phyloP scores from a whole-genome alignment of 2,329 filamentous ascomycete genomes.

The Penicillium sp. region DNA sequence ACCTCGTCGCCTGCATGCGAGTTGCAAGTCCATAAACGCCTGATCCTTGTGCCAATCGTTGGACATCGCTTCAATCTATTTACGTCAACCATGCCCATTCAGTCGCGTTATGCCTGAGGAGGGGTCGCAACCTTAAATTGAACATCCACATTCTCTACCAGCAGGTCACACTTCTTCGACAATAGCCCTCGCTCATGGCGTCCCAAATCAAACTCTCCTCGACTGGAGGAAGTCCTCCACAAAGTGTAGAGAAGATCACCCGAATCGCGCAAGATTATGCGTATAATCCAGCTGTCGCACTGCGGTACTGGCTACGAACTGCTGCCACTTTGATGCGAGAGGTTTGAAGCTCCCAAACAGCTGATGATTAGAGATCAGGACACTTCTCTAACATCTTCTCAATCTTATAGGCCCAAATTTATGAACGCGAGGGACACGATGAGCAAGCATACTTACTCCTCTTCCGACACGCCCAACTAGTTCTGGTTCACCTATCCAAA shows the following conservation, averaged over 20 bases:
- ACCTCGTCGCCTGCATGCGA: conserved; percentile 31
- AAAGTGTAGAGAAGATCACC: conserved; percentile 77
- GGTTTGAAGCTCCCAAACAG: conserved; percentile 54
- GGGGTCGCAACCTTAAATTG: conserved; percentile 17
- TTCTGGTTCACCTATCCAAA: conserved; percentile 71
- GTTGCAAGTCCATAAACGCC: conserved; percentile 16
- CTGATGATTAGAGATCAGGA: background rate
- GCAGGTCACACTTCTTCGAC: background rate
- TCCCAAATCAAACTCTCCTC: conserved; percentile 30
- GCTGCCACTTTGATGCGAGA: conserved; percentile 79
- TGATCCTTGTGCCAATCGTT: conserved; percentile 24
- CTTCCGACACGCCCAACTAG: conserved; percentile 85
- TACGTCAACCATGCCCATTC: conserved; percentile 24
- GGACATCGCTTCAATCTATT: conserved; percentile 15
- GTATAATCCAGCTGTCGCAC: conserved; percentile 74
- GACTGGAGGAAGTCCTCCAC: conserved; percentile 55
- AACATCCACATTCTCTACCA: conserved; percentile 8
- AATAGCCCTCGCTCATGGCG: conserved; percentile 28
- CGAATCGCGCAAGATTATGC: conserved; percentile 76
- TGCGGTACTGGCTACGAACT: conserved; percentile 81
- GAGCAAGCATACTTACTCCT: conserved; percentile 87
- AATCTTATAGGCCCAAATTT: conserved; percentile 71
- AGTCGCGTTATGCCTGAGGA: conserved; percentile 18
- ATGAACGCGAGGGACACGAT: conserved; percentile 82
- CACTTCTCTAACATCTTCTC: conserved; percentile 4